These are phyloP conservation scores for Tricharina praecox DNA, from an alignment of 495 filamentous ascomycete species.

Conservation along the genomic window DNA sequence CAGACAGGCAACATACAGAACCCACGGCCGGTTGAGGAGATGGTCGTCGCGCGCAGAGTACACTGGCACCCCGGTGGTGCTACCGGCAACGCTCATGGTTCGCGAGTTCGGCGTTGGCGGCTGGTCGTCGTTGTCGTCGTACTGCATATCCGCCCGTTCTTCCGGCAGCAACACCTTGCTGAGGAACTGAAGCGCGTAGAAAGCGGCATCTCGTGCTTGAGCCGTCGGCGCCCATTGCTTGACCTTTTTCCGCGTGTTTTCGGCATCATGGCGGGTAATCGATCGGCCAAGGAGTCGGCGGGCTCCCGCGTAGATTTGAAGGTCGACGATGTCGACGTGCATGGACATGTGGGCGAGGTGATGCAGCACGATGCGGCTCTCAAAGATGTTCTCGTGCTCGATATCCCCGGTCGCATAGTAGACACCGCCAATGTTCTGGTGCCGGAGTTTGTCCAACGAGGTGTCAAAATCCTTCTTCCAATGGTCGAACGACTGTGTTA, in stretches of 20 bases:
- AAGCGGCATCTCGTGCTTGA: slow-evolving; percentile 79
- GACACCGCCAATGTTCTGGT: slow-evolving; percentile 11
- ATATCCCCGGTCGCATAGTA: slow-evolving; percentile 26
- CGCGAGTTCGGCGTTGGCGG: slow-evolving; percentile 26
- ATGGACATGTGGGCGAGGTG: slow-evolving; percentile 95
- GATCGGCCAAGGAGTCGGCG: slow-evolving; percentile 68
- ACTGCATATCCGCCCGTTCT: slow-evolving; percentile 22
- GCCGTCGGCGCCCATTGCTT: slow-evolving; percentile 87
- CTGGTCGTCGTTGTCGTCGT: slow-evolving; percentile 28
- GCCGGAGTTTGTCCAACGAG: slow-evolving; percentile 40
- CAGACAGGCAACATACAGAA: slow-evolving; percentile 82
- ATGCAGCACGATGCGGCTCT: slow-evolving; percentile 75
- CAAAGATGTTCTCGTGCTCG: slow-evolving; percentile 65
- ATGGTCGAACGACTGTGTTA: slow-evolving; percentile 81
- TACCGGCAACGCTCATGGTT: slow-evolving; percentile 14
- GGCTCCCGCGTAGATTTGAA: slow-evolving; percentile 86
- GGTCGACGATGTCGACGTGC: slow-evolving; percentile 94
- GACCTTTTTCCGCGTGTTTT: slow-evolving; percentile 66
- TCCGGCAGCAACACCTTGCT: slow-evolving; percentile 54
- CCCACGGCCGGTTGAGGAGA: slow-evolving; percentile 85
- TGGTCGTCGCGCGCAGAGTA: slow-evolving; percentile 83
- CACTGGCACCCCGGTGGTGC: slow-evolving; percentile 22
- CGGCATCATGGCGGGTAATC: slow-evolving; percentile 67
- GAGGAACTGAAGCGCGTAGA: slow-evolving; percentile 81
- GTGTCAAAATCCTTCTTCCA: slow-evolving; percentile 92